Evolutionary conservation across 2,329 filamentous ascomycete species (phyloP), one percentile per base, ranked within the genome.

Genomic region (Aspergillus brasiliensis): DNA sequence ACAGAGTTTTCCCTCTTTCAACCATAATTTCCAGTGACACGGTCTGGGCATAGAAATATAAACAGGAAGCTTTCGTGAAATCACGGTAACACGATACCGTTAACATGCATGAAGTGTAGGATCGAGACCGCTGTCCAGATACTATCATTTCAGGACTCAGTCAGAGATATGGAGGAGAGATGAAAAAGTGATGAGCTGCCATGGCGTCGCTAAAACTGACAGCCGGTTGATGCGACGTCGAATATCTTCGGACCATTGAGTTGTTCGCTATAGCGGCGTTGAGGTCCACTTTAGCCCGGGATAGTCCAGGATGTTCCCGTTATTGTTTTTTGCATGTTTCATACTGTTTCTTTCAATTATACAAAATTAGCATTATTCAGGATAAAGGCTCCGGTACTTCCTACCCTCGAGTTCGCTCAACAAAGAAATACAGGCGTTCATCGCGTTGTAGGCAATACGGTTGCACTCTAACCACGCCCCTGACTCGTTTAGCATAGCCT

Each of bases 381-480:
- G 2, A 19, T 8, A n/a, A 17, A 15, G 11, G 21, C 19, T 15
- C 7, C 8, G 31, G 8, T 13, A 48, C 3, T 19, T n/a, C 56
- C 37, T 59, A 66, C 62, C 59, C 13, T 60, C 19, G 5, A 62
- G 25, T 7, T 48, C 56, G 15, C 61, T 56, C 51, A 69, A 47
- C 34, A 67, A 11, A 8, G 37, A 23, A 53, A 68, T 57, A 48
- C 65, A 65, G 23, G 57, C 62, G 42, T 60, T 65, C 65, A 72
- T 69, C 10, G 67, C 64, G 34, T 62, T 47, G 59, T 71, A 71
- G 7, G 63, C 56, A 19, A 61, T 54, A 40, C 68, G 60, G 51
- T 65, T 64, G 10, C 46, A 40, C 17, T 65, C 62, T 21, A 68
- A 56, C 65, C 66, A 67, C 23, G 60, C 59, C 64, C 68, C 70